Evolutionary conservation across 139 green algal species (phyloP).

Genomic region (Astrephomene gubernaculifera): DNA sequence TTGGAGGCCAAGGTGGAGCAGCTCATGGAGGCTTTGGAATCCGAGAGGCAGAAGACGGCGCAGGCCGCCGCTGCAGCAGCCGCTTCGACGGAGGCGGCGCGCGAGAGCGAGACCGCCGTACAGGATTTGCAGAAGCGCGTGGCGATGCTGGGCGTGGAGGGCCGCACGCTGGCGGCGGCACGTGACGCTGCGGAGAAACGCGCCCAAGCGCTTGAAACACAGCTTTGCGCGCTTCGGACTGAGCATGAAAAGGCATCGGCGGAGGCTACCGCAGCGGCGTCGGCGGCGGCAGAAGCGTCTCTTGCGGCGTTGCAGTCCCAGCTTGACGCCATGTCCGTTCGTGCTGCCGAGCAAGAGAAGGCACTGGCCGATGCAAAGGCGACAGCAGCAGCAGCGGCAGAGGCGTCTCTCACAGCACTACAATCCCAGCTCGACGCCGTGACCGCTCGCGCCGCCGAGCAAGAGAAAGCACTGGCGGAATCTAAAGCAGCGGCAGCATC

Average conservation of each 20-base stretch:
- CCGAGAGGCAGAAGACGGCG: constrained; percentile 10
- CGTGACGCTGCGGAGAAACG: not conserved
- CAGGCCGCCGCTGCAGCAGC: constrained; percentile 14
- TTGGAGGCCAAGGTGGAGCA: constrained; percentile 23
- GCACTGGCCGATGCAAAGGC: not conserved
- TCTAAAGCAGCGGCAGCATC: not conserved
- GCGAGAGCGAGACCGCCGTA: not conserved
- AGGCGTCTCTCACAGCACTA: not conserved
- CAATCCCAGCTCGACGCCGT: constrained; percentile 27
- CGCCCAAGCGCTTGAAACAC: not conserved
- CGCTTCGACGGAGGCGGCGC: constrained; percentile 20
- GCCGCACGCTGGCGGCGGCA: not conserved
- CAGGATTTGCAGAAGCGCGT: not conserved
- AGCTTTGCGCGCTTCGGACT: constrained; percentile 1
- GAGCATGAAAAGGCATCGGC: constrained; percentile 25
- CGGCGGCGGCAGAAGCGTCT: not conserved
- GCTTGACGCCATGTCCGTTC: not conserved
- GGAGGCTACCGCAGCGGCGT: not conserved
- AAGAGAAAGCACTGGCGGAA: not conserved
- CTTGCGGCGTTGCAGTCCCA: constrained; percentile 28
- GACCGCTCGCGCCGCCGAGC: not conserved
- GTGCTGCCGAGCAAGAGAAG: not conserved
- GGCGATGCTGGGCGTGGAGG: not conserved
- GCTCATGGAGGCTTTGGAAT: not conserved
- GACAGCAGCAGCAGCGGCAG: not conserved